A percentile compares a stretch with the other conserved stretches of the same genome.
phyloP scores from a whole-genome alignment of 768 basidiomycete genomes.

The Lactarius deliciosus region DNA sequence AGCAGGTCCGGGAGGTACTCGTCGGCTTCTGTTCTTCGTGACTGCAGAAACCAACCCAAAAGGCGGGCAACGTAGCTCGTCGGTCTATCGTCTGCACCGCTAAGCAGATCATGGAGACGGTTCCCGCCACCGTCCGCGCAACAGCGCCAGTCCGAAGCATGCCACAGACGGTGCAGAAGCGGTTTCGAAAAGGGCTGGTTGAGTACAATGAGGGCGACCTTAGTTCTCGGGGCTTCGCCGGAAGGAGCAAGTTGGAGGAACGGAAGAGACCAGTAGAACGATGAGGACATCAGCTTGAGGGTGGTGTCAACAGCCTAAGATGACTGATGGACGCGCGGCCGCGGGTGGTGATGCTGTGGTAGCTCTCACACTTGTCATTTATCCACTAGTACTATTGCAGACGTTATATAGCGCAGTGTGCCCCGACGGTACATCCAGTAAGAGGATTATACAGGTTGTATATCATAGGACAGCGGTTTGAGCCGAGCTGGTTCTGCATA shows the following conservation, averaged over 20 bases:
- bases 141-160: constrained; percentile 34
- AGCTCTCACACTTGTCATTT: not conserved
- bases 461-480: not conserved
- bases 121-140: constrained; percentile 67
- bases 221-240: not conserved
- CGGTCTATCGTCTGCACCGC: not conserved
- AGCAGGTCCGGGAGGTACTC: constrained; percentile 76
- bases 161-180: constrained; percentile 61
- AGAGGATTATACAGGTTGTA: not conserved
- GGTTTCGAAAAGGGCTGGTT: constrained; percentile 79
- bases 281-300: constrained; percentile 11
- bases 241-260: constrained; percentile 16
- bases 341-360: not conserved
- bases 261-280: constrained; percentile 20
- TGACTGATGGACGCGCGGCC: not conserved
- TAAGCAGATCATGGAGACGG: constrained; percentile 56
- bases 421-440: not conserved
- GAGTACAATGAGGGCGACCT: constrained; percentile 72
- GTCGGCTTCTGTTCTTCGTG: constrained; percentile 38
- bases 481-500: not conserved
- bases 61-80: constrained; percentile 4
- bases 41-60: constrained; percentile 1
- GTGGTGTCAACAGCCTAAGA: not conserved
- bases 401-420: not conserved
- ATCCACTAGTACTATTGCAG: not conserved